Conservation (phyloP, 768 basidiomycete genomes). For the Paxillus rubicundulus region DNA sequence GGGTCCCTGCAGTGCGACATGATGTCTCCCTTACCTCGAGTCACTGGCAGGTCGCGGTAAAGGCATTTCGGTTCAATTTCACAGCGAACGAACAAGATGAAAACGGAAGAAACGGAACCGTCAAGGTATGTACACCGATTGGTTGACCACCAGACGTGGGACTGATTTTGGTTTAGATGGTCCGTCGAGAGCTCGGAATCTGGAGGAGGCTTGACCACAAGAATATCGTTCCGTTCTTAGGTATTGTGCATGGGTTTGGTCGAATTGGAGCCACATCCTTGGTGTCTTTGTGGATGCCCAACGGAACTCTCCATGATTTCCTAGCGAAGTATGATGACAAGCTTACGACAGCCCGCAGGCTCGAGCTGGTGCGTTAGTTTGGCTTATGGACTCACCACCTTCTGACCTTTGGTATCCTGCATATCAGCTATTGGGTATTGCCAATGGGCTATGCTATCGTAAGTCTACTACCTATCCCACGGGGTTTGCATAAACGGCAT, state of each 20-base stretch:
- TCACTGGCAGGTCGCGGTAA: too few relatives aligned
- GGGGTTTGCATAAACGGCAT: not conserved
- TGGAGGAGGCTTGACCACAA: conserved; percentile 26
- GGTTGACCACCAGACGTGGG: too few relatives aligned
- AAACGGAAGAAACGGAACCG: too few relatives aligned
- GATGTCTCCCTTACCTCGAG: too few relatives aligned
- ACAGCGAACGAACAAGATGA: too few relatives aligned
- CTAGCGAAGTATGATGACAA: conserved; percentile 1
- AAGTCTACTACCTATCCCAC: not conserved
- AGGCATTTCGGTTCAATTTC: too few relatives aligned
- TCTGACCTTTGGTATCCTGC: conserved; percentile 19
- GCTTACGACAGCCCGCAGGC: not conserved
- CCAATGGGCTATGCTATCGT: conserved; percentile 16
- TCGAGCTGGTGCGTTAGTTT: conserved; percentile 15
- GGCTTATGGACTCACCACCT: conserved; percentile 9
- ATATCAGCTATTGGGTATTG: conserved; percentile 11
- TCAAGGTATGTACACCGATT: too few relatives aligned
- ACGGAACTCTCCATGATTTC: conserved; percentile 22
- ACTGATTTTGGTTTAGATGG: conserved; percentile 8
- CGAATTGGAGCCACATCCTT: conserved; percentile 19
- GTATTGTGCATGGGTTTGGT: conserved; percentile 26
- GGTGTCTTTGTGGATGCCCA: conserved; percentile 33
- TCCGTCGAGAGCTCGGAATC: conserved; percentile 14
- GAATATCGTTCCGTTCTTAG: conserved; percentile 30
- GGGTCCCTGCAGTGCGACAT: not conserved